phyloP scores from a whole-genome alignment of 2,329 filamentous ascomycete genomes.

The Aspergillus novofumigatus region DNA sequence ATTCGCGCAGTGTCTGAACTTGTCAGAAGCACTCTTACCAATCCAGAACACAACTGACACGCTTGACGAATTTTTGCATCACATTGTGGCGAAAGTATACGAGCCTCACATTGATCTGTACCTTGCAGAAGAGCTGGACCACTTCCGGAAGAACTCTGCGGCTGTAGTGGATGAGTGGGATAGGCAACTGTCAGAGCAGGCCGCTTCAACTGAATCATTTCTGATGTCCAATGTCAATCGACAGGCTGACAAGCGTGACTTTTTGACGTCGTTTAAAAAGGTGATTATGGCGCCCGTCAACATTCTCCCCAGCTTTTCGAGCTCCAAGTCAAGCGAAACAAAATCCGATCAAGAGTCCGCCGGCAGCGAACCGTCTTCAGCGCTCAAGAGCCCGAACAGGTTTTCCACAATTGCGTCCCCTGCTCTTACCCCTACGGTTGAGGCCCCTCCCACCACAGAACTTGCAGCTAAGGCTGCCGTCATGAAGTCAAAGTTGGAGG shows the following conservation, averaged over 20 bases:
- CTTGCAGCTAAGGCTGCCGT: conserved; percentile 95
- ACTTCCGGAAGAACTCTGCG: conserved; percentile 73
- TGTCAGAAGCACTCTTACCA: conserved; percentile 66
- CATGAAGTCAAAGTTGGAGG: conserved; percentile 90
- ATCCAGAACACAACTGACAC: conserved; percentile 57
- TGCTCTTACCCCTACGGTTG: conserved; percentile 42
- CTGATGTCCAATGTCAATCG: conserved; percentile 95
- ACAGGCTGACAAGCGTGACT: conserved; percentile 94
- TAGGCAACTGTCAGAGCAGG: conserved; percentile 84
- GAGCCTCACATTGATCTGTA: conserved; percentile 94
- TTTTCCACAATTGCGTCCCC: conserved; percentile 37
- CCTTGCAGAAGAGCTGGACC: conserved; percentile 82
- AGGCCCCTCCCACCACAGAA: conserved; percentile 75
- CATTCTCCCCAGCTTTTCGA: conserved; percentile 68
- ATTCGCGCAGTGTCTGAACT: conserved; percentile 78
- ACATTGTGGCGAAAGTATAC: conserved; percentile 69
- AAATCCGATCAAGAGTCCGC: conserved; percentile 23
- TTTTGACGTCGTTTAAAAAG: conserved; percentile 93
- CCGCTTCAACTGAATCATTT: conserved; percentile 84
- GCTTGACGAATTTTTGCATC: conserved; percentile 61
- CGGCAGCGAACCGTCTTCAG: conserved; percentile 13
- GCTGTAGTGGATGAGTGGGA: conserved; percentile 81
- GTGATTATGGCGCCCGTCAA: conserved; percentile 99
- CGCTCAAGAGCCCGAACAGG: conserved; percentile 30
- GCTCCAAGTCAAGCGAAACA: conserved; percentile 52